Evolutionary conservation across 140 eudicot genomes (phyloP), one percentile per base, ranked within the genome.

Genomic region (Ambrosia hybrid): DNA sequence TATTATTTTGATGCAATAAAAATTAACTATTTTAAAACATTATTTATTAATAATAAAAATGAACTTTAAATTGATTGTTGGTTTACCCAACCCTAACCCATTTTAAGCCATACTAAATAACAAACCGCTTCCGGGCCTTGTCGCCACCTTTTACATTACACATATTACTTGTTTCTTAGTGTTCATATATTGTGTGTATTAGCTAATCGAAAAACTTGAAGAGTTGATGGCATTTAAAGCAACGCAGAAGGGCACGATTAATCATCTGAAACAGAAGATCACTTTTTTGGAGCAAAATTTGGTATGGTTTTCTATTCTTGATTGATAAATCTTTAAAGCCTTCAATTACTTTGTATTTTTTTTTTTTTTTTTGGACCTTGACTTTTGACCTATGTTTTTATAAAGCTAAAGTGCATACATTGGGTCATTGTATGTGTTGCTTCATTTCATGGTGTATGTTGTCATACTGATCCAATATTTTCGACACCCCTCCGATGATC

Each of bases 191-290:
- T 65, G 16, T 72, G 72, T 30, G n/a, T 74, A 43, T 79, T 83
- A 92, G 95, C 66, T 87, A 82, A 46, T 71, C 43, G 17, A 75
- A 78, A 89, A 73, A 67, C 56, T 87, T 13, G 77, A 86, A 82
- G 91, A 84, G 69, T 85, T 91, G 70, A 80, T 77, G 83, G 68
- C 75, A 17, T 78, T 77, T 66, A 88, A 74, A 64, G 46, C 51
- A 39, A 79, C 71, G 58, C 89, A 86, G 16, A 12, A 0, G 4
- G 46, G 69, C 41, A 87, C 70, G 85, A 78, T 68, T 68, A 61
- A 33, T 17, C 45, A 16, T 66, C 46, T 92, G 88, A 81, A 89
- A 55, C 73, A 76, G 49, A 85, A 76, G 82, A 71, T 75, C 43
- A 67, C 52, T 59, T 59, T 14, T 65, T 16, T 92, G 88, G 83